Evolutionary conservation across 2,329 filamentous ascomycete genomes (phyloP), one percentile per base, ranked within the genome.

Genomic region (Pseudonectria foliicola): DNA sequence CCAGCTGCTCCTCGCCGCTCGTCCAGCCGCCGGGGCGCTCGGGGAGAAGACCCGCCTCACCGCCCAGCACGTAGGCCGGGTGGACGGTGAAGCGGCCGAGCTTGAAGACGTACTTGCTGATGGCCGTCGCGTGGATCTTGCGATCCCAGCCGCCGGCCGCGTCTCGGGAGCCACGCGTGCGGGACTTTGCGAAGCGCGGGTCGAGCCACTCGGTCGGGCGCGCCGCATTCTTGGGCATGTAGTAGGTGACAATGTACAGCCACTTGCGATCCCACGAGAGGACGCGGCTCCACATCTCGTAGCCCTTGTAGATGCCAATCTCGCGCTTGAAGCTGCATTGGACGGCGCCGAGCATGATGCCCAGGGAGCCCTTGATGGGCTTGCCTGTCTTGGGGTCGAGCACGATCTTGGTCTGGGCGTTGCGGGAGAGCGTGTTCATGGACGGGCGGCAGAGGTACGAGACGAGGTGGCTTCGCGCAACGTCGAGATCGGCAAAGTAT

Each of bases 401-500:
- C 25, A 80, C 71, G n/a, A 78, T 57, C 41, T 62, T 62, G 23
- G 63, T 66, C 14, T 60, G 49, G 2, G 59, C 59, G 45, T 80
- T 79, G 40, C 65, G 53, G 30, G 68, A 63, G 12, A 76, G 57
- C 13, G 57, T 63, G 27, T 67, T 62, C 52, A 82, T 68, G 2
- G 77, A 78, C 0, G 73, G 70, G 13, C 71, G 73, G 34, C 82
- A 66, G 3, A 89, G 64, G 45, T 80, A 76, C 31, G 79, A 82
- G 34, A 93, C 77, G 7, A 92, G 75, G 45, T 93, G 85, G 1
- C 84, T 84, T 37, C 92, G 83, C 26, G 82, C 78, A 40, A 90
- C 75, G 61, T 94, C 88, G 46, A 93, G 77, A 60, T 94, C 87
- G 46, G 79, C 69, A 56, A 94, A 94, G 67, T 93, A 94, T 21